These are phyloP conservation scores for Plasmodium malariae DNA, from an alignment of 169 alveolate genomes.

Conservation along the genomic window DNA sequence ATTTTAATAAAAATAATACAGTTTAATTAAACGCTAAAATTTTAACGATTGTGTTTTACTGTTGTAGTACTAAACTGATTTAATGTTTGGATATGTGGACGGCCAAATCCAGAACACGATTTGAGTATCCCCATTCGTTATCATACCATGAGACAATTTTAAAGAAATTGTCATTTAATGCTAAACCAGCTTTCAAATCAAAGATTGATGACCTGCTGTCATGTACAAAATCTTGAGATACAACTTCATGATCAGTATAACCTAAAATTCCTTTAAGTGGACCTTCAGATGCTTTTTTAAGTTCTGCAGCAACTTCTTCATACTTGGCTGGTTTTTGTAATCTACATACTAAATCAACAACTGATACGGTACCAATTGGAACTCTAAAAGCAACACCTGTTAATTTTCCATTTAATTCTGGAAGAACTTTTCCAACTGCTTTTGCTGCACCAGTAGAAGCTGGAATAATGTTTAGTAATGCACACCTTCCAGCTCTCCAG, in stretches of 20 bases:
- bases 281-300: constrained; percentile 96
- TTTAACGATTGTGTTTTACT: not conserved
- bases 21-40: not conserved
- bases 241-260: constrained; percentile 97
- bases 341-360: constrained; percentile 98
- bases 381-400: constrained; percentile 99
- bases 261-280: constrained; percentile 96
- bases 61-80: not conserved
- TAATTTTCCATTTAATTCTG: constrained; percentile 97
- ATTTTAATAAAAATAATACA: constrained; percentile 1
- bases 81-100: constrained; percentile 72
- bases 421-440: constrained; percentile 99
- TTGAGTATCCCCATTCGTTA: constrained; percentile 99
- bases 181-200: constrained; percentile 98
- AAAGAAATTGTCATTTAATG: constrained; percentile 96
- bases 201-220: constrained; percentile 96
- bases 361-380: constrained; percentile 99
- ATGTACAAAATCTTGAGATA: constrained; percentile 96
- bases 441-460: constrained; percentile 99
- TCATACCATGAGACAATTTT: constrained; percentile 99
- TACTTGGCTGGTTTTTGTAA: constrained; percentile 96
- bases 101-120: constrained; percentile 96
- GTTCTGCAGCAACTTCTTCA: constrained; percentile 95
- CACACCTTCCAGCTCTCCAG: constrained; percentile 99
- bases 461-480: constrained; percentile 98